phyloP scores from a whole-genome alignment of 2,329 filamentous ascomycete genomes.

The Aspergillus tanneri region DNA sequence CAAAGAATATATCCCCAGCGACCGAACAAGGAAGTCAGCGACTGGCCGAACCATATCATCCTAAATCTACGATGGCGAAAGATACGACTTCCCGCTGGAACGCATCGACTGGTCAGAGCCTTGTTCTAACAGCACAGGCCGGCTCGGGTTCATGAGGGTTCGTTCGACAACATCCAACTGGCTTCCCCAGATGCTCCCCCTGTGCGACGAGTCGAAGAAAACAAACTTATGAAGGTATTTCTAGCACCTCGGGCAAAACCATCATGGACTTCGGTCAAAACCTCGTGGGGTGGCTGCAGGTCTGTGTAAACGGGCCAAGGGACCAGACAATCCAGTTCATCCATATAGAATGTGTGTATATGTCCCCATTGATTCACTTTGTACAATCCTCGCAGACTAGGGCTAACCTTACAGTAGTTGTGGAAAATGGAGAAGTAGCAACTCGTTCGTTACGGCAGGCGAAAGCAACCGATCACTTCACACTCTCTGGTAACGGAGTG shows the following conservation, averaged over 20 bases:
- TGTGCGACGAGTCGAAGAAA: constrained; percentile 39
- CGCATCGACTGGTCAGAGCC: constrained; percentile 32
- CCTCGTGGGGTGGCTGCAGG: constrained; percentile 51
- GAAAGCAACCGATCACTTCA: constrained; percentile 15
- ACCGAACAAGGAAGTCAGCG: constrained; percentile 14
- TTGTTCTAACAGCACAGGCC: constrained; percentile 14
- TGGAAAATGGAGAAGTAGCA: constrained; percentile 42
- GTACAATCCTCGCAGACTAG: neutral
- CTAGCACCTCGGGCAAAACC: constrained; percentile 46
- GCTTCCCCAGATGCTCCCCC: constrained; percentile 46
- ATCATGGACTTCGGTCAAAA: constrained; percentile 61
- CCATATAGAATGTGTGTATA: constrained; percentile 40
- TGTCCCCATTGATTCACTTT: neutral
- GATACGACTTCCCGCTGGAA: constrained; percentile 45
- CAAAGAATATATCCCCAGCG: constrained; percentile 10
- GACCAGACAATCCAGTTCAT: constrained; percentile 30
- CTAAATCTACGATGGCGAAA: constrained; percentile 55
- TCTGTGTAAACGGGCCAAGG: constrained; percentile 29
- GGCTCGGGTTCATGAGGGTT: constrained; percentile 13
- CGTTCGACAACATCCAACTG: constrained; percentile 24
- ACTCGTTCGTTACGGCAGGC: constrained; percentile 38
- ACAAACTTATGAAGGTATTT: constrained; percentile 30
- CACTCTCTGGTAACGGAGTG: constrained; percentile 3
- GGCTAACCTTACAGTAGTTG: constrained; percentile 30
- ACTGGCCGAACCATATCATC: constrained; percentile 16